phyloP scores from a whole-genome alignment of 2,329 filamentous ascomycete genomes.

The Pezicula rhizophila region DNA sequence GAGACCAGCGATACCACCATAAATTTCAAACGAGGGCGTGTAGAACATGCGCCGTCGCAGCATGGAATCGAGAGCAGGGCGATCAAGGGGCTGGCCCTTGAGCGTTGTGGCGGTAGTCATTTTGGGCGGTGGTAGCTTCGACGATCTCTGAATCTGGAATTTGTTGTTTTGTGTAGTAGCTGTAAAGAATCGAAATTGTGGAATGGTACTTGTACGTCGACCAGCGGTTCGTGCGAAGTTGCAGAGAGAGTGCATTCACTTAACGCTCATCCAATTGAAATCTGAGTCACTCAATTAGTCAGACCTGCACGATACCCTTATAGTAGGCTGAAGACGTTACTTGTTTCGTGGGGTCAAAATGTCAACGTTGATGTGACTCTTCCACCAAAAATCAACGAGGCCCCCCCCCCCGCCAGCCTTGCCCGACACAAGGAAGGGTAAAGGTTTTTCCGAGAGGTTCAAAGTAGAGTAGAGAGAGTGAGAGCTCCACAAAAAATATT shows the following conservation, averaged over 20 bases:
- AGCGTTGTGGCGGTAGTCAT: conserved; percentile 65
- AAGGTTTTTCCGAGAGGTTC: background rate
- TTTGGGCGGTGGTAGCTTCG: conserved; percentile 28
- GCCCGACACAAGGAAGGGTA: background rate
- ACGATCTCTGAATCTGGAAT: conserved; percentile 29
- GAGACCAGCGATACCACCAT: conserved; percentile 77
- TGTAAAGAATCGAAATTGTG: conserved; percentile 32
- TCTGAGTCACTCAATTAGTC: conserved; percentile 15
- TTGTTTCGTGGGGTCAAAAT: background rate
- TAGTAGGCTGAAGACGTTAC: background rate
- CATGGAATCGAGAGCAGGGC: conserved; percentile 73
- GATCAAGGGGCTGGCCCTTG: conserved; percentile 86
- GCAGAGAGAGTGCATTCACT: conserved; percentile 34
- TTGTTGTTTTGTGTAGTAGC: conserved; percentile 26
- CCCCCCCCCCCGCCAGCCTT: background rate
- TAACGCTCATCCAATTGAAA: conserved; percentile 18
- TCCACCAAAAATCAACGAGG: background rate
- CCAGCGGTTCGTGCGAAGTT: conserved; percentile 30
- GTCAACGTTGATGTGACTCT: background rate
- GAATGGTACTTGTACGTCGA: conserved; percentile 8
- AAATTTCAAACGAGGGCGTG: conserved; percentile 93
- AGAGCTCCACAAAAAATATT: conserved; percentile 9
- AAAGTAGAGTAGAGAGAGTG: too few species aligned
- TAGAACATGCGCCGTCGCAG: conserved; percentile 88
- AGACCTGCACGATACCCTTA: background rate